Evolutionary conservation across 2,329 filamentous ascomycete genomes (phyloP).

Genomic region (Colletotrichum sp.): DNA sequence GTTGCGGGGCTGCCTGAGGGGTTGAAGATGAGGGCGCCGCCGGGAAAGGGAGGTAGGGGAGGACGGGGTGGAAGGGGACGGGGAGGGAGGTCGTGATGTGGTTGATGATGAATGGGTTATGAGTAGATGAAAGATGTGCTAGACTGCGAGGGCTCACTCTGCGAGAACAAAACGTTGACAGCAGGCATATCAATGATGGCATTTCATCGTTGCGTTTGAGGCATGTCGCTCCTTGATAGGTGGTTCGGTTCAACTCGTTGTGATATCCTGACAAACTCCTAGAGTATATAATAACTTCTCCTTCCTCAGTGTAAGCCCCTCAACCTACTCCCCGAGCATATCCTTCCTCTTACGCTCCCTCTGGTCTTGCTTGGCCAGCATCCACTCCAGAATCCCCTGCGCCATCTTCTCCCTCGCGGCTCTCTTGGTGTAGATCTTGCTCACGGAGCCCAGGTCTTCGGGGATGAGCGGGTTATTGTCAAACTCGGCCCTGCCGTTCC

Average conservation of each 20-base stretch:
- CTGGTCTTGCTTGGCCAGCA: slow-evolving; percentile 28
- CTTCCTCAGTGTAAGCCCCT: background rate
- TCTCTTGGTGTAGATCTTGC: slow-evolving; percentile 36
- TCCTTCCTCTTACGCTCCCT: slow-evolving; percentile 14
- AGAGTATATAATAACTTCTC: background rate
- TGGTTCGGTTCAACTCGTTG: background rate
- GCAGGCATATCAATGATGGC: background rate
- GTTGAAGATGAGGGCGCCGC: slow-evolving; percentile 54
- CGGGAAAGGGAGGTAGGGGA: slow-evolving; percentile 52
- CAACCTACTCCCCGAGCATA: background rate
- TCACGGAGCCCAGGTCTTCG: slow-evolving; percentile 35
- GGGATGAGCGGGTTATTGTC: slow-evolving; percentile 34
- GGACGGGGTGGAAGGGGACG: slow-evolving; percentile 37
- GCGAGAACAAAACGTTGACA: background rate
- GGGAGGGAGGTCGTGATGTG: slow-evolving; percentile 7
- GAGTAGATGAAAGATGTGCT: background rate
- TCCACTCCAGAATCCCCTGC: slow-evolving; percentile 39
- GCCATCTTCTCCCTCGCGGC: slow-evolving; percentile 44
- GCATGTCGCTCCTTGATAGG: background rate
- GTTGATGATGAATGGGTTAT: background rate
- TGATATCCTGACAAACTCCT: background rate
- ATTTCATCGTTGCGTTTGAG: background rate
- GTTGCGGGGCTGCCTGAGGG: slow-evolving; percentile 69
- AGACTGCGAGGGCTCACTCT: background rate
- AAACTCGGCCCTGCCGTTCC: slow-evolving; percentile 40